Evolutionary conservation across 208 protist genomes (phyloP).

Genomic region (Acanthamoeba divionensis): DNA sequence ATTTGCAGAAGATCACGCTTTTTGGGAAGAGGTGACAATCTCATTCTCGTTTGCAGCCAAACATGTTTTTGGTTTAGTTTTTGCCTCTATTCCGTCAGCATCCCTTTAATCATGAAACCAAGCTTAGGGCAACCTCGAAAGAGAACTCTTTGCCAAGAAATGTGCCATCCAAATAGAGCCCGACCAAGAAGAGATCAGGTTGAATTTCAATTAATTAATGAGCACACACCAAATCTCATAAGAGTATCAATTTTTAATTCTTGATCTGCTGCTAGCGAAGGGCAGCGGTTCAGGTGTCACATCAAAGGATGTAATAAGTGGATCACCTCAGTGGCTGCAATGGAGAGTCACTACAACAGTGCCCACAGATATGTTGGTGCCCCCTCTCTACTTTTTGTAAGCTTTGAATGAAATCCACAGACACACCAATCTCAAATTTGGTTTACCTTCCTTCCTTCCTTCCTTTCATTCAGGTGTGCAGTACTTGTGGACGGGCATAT

Average conservation of each 20-base stretch:
- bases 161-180: not conserved
- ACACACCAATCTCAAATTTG: too few relatives aligned
- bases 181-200: not conserved
- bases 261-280: not conserved
- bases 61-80: not conserved
- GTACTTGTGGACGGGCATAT: not conserved
- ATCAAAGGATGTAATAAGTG: not conserved
- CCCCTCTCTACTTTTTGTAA: too few relatives aligned
- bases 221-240: not conserved
- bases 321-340: not conserved
- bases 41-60: not conserved
- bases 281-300: not conserved
- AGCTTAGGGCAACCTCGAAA: not conserved
- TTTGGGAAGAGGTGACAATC: not conserved
- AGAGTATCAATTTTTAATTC: not conserved
- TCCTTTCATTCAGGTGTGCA: not conserved
- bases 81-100: not conserved
- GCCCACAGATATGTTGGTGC: slow-evolving; percentile 32
- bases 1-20: not conserved
- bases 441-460: too few relatives aligned
- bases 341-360: slow-evolving; percentile 15
- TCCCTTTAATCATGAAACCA: not conserved
- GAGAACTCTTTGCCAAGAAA: slow-evolving; percentile 4
- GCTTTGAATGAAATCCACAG: too few relatives aligned
- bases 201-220: not conserved